A percentile compares a stretch with the other conserved stretches of the same genome.
Conservation (phyloP, 768 basidiomycete genomes). For the Termitomyces heimii region DNA sequence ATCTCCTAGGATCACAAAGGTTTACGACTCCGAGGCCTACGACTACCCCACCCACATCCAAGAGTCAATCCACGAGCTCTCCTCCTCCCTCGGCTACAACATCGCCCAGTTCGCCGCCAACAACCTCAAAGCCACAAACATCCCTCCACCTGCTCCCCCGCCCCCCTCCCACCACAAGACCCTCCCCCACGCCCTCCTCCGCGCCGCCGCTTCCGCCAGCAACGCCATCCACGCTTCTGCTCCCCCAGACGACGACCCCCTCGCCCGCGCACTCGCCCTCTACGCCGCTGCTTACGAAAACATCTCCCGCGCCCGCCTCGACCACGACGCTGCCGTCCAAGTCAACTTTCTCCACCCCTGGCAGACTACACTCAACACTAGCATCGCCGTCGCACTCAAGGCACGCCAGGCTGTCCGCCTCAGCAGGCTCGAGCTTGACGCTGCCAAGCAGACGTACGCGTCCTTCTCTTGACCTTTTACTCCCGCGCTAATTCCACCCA, state of each 20-base stretch:
- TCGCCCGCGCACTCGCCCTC: constrained; percentile 70
- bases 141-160: constrained; percentile 61
- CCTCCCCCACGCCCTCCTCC: constrained; percentile 88
- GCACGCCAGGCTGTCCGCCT: constrained; percentile 77
- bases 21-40: constrained; percentile 83
- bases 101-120: constrained; percentile 81
- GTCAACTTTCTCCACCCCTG: constrained; percentile 71
- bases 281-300: constrained; percentile 85
- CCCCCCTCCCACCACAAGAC: constrained; percentile 78
- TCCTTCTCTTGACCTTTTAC: no score
- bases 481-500: no score
- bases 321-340: constrained; percentile 73
- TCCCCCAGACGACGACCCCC: constrained; percentile 42
- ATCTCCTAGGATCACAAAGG: constrained; percentile 76
- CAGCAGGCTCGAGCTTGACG: constrained; percentile 83
- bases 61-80: constrained; percentile 72
- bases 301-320: constrained; percentile 66
- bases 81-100: constrained; percentile 63
- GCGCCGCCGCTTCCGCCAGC: constrained; percentile 67
- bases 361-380: constrained; percentile 81
- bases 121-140: constrained; percentile 84
- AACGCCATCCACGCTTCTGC: constrained; percentile 38
- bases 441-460: constrained; percentile 85
- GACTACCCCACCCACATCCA: constrained; percentile 89
- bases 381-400: constrained; percentile 88